Evolutionary conservation across 257 asterid species (phyloP).

Genomic region (Galeopsis tetrahit): DNA sequence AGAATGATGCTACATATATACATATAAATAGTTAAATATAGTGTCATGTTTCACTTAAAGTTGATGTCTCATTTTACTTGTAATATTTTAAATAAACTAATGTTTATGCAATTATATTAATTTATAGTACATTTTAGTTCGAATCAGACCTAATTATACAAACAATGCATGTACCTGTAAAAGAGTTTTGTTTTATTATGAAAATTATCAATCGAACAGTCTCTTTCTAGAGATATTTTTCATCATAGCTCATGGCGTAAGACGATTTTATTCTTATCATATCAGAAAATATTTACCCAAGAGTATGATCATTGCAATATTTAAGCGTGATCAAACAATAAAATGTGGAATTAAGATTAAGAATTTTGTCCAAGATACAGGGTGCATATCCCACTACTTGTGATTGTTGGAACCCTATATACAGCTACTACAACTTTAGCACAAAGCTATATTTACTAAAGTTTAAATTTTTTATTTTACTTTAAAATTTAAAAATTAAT

Average conservation of each 20-base stretch:
- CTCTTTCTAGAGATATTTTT: constrained; percentile 26
- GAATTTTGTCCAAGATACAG: constrained; percentile 32
- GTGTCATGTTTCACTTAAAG: too few relatives aligned
- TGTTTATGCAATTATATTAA: too few relatives aligned
- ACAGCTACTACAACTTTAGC: constrained; percentile 15
- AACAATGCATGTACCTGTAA: too few relatives aligned
- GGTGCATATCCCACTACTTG: constrained; percentile 36
- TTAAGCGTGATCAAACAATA: constrained; percentile 23
- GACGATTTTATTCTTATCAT: constrained; percentile 32
- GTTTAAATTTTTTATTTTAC: too few relatives aligned
- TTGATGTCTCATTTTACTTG: too few relatives aligned
- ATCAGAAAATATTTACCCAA: constrained; percentile 24
- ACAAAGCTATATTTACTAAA: background rate
- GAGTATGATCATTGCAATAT: constrained; percentile 20
- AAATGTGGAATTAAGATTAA: constrained; percentile 32
- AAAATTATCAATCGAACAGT: background rate
- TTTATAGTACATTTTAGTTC: too few relatives aligned
- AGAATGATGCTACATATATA: too few relatives aligned
- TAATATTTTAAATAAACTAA: too few relatives aligned
- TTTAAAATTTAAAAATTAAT: too few relatives aligned
- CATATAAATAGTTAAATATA: too few relatives aligned
- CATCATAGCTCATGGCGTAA: constrained; percentile 4
- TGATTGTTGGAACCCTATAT: constrained; percentile 19
- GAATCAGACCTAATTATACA: too few relatives aligned
- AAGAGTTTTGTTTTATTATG: background rate